Evolutionary conservation across 2,329 filamentous ascomycete genomes (phyloP), one percentile per base, ranked within the genome.

Genomic region (Talaromyces sp.): DNA sequence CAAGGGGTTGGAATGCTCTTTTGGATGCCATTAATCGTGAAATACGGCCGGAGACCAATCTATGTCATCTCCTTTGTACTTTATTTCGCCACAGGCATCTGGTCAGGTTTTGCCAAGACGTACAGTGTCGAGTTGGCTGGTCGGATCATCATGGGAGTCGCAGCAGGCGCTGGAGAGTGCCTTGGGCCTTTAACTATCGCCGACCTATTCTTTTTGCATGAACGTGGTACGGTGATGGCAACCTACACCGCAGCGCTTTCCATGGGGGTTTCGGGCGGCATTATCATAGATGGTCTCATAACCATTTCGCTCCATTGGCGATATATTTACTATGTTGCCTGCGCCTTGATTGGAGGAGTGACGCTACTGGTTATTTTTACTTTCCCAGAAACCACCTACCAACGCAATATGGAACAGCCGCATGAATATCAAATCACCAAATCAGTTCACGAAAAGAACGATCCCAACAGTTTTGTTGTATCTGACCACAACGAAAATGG

Each of bases 171-270:
- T 8, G 82, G 79, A 1, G 83, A 86, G 62, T 73, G 70, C 62
- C 62, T 77, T 4, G 73, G 80, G 1, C 82, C 81, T 0, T 71
- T 82, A 8, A 82, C 81, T 0, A 82, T 84, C 52, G 73, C 81
- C 2, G 83, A 85, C 63, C 69, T 84, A 31, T 85, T 84, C 70
- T 85, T 84, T 67, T 70, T 85, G 17, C 82, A 86, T 62, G 80
- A 86, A 65, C 74, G 83, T 56, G 82, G 81, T 1, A 70, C 75
- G 1, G 71, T 82, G 46, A 84, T 83, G 80, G 32, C n/a, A 17
- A 61, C 61, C 14, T 61, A 61, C 17, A 56, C 56, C 13, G 55
- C 59, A 5, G 74, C 79, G 2, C 54, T 68, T 29, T 62, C 59
- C 29, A 26, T 29, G 11, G 65, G 66, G 7, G 63, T 65, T 21